These are phyloP conservation scores for Psilocybe mexicana DNA, from an alignment of 1,284 basidiomycete genomes.

Conservation along the genomic window DNA sequence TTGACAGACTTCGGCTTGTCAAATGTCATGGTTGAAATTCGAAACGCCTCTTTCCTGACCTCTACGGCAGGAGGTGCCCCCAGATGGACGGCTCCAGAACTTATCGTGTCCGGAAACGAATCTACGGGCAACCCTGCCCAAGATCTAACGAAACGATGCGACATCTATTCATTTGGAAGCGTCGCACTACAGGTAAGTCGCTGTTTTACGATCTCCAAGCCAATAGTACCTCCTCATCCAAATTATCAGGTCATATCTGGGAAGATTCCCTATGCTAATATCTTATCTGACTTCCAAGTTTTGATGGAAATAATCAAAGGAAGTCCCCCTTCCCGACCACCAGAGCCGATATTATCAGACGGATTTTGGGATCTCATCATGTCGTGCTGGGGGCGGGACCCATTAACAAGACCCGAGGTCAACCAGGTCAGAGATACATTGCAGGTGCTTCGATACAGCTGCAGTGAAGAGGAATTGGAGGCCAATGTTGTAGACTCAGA, in stretches of 20 bases:
- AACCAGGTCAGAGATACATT: neutral
- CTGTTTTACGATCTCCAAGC: neutral
- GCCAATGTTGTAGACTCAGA: neutral
- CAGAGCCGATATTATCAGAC: neutral
- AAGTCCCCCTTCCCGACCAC: neutral
- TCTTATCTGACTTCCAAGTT: slow-evolving; percentile 7
- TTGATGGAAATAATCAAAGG: slow-evolving; percentile 3
- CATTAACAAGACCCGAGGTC: neutral
- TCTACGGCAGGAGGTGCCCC: slow-evolving; percentile 34
- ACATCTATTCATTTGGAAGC: slow-evolving; percentile 31
- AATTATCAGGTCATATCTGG: slow-evolving; percentile 10
- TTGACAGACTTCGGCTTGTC: slow-evolving; percentile 41
- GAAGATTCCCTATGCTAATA: slow-evolving; percentile 13
- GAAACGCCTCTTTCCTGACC: slow-evolving; percentile 29
- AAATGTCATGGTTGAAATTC: slow-evolving; percentile 32
- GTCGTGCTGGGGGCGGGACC: slow-evolving; percentile 1
- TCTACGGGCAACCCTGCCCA: neutral
- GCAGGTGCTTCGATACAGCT: neutral
- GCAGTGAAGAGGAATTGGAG: slow-evolving; percentile 1
- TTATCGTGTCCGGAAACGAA: slow-evolving; percentile 19
- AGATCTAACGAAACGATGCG: slow-evolving; percentile 20
- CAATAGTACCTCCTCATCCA: neutral
- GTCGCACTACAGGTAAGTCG: slow-evolving; percentile 26
- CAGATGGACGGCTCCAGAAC: slow-evolving; percentile 32
- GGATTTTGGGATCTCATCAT: slow-evolving; percentile 6